Evolutionary conservation across 2,329 filamentous ascomycete genomes (phyloP), one percentile per base, ranked within the genome.

Genomic region (Trichophyton benhamiae): DNA sequence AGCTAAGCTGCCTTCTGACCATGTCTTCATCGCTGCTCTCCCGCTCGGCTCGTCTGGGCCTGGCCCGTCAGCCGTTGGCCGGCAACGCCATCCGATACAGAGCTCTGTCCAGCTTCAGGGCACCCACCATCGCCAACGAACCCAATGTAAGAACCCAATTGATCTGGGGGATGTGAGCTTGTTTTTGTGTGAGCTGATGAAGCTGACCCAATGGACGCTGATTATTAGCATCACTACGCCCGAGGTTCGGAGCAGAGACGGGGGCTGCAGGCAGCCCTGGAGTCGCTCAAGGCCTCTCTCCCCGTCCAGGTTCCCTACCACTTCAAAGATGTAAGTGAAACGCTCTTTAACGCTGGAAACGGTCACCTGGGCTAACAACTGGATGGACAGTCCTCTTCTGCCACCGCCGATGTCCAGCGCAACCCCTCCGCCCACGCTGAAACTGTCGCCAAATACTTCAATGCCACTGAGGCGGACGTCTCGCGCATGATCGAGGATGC

Each of bases 401-500:
- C 59, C 25, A 38, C 3, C 27, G 53, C 38, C 30, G 30, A 46
- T 22, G 20, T 44, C 13, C 92, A 97, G 75, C 78, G 84, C 72
- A 91, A 95, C 77, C 94, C 94, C 22, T 83, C 90, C 63, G 83
- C 90, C 62, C 91, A 96, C 76, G 80, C 83, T 64, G 82, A 84
- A 57, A 81, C 84, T 6, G 81, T 97, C 62, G 92, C 92, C 57
- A 87, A 83, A 62, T 96, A 94, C 79, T 89, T 90, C 67, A 87
- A 89, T 66, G 91, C 91, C 63, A 87, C 85, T 57, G 77, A 85
- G 36, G 25, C 57, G 5, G 79, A 83, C 66, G 88, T 97, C 66
- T 81, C 83, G 64, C 80, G 80, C 49, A 90, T 92, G 61, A 96
- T 97, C 69, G 84, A 89, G 25, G 83, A 89, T 42, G 91, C 92